phyloP scores from a whole-genome alignment of 192 early-diverging fungal species.

The Entomortierella beljakovae region DNA sequence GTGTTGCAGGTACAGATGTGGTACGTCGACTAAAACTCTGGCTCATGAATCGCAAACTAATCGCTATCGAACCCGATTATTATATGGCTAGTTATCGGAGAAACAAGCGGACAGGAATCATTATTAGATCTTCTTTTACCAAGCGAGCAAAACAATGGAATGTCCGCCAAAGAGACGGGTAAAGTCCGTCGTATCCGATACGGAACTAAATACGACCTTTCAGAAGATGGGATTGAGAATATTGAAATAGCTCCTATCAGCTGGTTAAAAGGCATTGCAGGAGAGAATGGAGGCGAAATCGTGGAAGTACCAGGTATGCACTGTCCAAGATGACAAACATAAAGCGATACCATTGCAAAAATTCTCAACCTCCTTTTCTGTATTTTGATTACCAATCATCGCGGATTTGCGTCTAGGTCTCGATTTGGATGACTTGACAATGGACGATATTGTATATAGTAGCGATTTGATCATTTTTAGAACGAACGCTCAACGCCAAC shows the following conservation, averaged over 20 bases:
- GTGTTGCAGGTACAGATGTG: conserved; percentile 17
- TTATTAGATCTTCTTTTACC: conserved; percentile 44
- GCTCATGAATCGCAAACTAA: background rate
- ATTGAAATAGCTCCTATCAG: conserved; percentile 40
- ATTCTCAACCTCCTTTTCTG: background rate
- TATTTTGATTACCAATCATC: background rate
- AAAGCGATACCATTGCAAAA: background rate
- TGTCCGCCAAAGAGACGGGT: conserved; percentile 46
- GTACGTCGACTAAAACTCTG: background rate
- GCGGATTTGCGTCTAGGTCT: conserved; percentile 15
- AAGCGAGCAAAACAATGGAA: conserved; percentile 21
- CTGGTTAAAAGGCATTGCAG: conserved; percentile 33
- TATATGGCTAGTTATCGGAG: conserved; percentile 27
- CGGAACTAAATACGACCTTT: conserved; percentile 23
- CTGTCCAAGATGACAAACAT: background rate
- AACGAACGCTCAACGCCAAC: conserved; percentile 44
- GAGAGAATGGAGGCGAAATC: conserved; percentile 37
- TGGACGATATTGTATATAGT: conserved; percentile 53
- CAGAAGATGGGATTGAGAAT: conserved; percentile 35
- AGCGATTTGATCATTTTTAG: conserved; percentile 43
- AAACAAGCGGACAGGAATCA: conserved; percentile 49
- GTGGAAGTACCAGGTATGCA: conserved; percentile 48
- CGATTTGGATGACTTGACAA: conserved; percentile 43
- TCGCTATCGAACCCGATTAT: background rate
- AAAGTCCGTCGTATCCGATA: conserved; percentile 47